Conservation (phyloP, 1,284 basidiomycete genomes). For the Rugosomyces carneus region DNA sequence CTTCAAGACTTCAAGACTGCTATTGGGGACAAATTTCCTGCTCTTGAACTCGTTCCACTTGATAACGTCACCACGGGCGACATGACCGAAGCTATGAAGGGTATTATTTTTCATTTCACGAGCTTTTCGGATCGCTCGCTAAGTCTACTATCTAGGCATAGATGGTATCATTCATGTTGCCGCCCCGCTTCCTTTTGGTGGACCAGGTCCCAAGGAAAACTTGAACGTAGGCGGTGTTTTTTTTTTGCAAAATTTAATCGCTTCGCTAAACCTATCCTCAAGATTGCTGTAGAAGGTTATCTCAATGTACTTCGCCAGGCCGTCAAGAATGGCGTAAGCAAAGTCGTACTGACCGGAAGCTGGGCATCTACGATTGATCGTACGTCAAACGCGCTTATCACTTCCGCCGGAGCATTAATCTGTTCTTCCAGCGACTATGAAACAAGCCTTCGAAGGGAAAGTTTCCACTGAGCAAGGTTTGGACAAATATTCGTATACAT, state of each 20-base stretch:
- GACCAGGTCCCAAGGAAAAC: conserved; percentile 13
- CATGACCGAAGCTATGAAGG: conserved; percentile 11
- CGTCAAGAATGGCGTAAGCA: conserved; percentile 15
- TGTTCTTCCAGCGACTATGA: conserved; percentile 7
- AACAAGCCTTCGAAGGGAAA: conserved; percentile 13
- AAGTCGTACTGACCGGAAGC: conserved; percentile 18
- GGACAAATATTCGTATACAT: not conserved
- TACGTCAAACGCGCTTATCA: conserved; percentile 4
- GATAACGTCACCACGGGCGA: conserved; percentile 13
- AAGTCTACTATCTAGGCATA: conserved; percentile 19
- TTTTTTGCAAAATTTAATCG: not conserved
- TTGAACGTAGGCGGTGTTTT: conserved; percentile 6
- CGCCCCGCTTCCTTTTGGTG: conserved; percentile 14
- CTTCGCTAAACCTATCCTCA: not conserved
- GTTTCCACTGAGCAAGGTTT: conserved; percentile 14
- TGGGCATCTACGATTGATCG: conserved; percentile 15
- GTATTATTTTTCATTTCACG: not conserved
- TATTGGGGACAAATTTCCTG: conserved; percentile 10
- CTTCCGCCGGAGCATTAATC: not conserved
- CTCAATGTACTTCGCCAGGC: conserved; percentile 18
- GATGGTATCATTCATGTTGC: conserved; percentile 16
- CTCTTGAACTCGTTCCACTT: conserved; percentile 13
- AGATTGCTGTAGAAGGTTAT: conserved; percentile 16
- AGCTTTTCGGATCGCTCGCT: not conserved
- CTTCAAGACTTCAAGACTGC: conserved; percentile 7